A percentile compares a stretch with the other conserved stretches of the same genome.
These are phyloP conservation scores for Leishmania mexicana DNA, from an alignment of 208 protist genomes.

Conservation along the genomic window DNA sequence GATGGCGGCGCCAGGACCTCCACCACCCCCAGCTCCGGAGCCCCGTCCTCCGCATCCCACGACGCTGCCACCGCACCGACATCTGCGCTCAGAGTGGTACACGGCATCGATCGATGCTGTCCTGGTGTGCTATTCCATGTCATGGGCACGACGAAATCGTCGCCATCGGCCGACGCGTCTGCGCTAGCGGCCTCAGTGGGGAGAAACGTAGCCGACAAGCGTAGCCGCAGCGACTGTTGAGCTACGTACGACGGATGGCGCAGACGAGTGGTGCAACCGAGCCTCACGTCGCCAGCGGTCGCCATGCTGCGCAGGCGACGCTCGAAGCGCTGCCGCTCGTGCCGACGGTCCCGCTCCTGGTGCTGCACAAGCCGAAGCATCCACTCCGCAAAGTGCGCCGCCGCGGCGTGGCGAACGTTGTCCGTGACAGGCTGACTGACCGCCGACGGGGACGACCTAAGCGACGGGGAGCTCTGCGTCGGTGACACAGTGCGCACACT, in stretches of 20 bases:
- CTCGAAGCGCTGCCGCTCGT: conserved; percentile 30
- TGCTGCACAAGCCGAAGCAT: conserved; percentile 45
- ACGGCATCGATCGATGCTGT: background rate
- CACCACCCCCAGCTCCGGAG: conserved; percentile 10
- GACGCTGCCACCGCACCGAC: background rate
- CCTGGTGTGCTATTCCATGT: background rate
- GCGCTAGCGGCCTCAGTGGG: conserved; percentile 8
- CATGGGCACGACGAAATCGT: conserved; percentile 10
- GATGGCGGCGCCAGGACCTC: background rate
- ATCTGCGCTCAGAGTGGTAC: background rate
- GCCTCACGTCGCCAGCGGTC: conserved; percentile 8
- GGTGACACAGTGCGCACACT: background rate
- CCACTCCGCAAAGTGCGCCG: conserved; percentile 58
- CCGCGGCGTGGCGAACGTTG: conserved; percentile 31
- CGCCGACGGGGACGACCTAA: conserved; percentile 6
- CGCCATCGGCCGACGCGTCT: conserved; percentile 3
- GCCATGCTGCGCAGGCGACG: conserved; percentile 9
- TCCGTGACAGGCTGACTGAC: conserved; percentile 6
- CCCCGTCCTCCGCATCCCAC: background rate
- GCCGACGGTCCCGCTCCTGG: conserved; percentile 37
- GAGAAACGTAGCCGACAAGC: conserved; percentile 14
- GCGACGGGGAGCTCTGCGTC: background rate
- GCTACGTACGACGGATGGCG: conserved; percentile 17
- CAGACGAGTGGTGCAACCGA: conserved; percentile 4
- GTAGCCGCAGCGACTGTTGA: conserved; percentile 25